A percentile compares a stretch with the other conserved stretches of the same genome.
Evolutionary conservation across 2,329 filamentous ascomycete genomes (phyloP).

Genomic region (Cytospora piceicola): DNA sequence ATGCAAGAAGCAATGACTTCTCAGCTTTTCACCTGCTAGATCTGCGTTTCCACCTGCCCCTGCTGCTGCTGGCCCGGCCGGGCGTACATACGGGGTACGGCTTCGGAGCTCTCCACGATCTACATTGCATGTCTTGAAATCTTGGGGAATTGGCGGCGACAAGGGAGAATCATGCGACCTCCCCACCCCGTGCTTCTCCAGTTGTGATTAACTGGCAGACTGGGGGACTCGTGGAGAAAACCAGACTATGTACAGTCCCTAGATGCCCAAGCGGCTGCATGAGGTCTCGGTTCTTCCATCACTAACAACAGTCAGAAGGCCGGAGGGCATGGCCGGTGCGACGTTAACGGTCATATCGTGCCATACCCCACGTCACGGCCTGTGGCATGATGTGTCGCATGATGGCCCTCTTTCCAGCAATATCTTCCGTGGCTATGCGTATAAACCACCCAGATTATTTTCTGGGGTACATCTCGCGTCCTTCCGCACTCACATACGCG

Average conservation of each 20-base stretch:
- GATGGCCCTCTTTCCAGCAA: slow-evolving; percentile 22
- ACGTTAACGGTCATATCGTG: slow-evolving; percentile 9
- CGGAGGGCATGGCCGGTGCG: slow-evolving; percentile 9
- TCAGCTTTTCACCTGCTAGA: background rate
- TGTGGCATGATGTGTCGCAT: slow-evolving; percentile 29
- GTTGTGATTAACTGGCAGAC: slow-evolving; percentile 5
- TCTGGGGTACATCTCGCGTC: background rate
- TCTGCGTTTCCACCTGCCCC: background rate
- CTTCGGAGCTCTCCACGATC: slow-evolving; percentile 20
- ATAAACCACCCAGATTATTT: slow-evolving; percentile 3
- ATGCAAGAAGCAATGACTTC: background rate
- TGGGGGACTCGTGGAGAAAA: background rate
- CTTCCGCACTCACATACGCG: background rate
- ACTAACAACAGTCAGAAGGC: background rate
- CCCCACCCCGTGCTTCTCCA: slow-evolving; percentile 4
- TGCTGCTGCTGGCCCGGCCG: slow-evolving; percentile 10
- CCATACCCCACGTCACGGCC: slow-evolving; percentile 16
- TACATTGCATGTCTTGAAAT: background rate
- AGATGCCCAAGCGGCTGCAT: background rate
- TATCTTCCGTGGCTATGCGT: slow-evolving; percentile 1
- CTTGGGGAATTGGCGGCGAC: background rate
- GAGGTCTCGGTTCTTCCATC: slow-evolving; percentile 2
- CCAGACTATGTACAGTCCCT: background rate
- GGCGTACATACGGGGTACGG: background rate
- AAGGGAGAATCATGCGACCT: slow-evolving; percentile 3